A percentile compares a stretch with the other conserved stretches of the same genome.
These are phyloP conservation scores for Entomortierella chlamydospora DNA, from an alignment of 192 early-diverging fungal genomes.

Conservation along the genomic window DNA sequence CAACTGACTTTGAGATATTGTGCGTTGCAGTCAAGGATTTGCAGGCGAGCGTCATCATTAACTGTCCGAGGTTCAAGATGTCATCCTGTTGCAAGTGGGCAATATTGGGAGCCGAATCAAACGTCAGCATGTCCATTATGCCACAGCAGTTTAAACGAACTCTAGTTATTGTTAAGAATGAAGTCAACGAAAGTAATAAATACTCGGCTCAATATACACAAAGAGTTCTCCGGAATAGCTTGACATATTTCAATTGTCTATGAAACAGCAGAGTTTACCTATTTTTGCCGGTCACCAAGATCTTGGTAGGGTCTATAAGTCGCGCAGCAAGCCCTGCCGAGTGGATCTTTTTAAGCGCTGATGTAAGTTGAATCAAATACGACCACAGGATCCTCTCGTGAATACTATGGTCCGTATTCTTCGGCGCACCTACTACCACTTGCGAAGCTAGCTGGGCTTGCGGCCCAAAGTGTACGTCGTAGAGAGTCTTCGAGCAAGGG, in stretches of 20 bases:
- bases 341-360: constrained; percentile 87
- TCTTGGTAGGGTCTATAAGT: constrained; percentile 83
- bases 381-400: constrained; percentile 84
- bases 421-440: constrained; percentile 46
- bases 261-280: constrained; percentile 54
- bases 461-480: constrained; percentile 73
- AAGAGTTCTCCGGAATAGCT: too few species aligned
- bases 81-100: constrained; percentile 83
- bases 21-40: constrained; percentile 74
- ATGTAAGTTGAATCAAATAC: constrained; percentile 81
- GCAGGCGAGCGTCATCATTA: constrained; percentile 83
- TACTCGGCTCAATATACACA: too few species aligned
- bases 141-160: constrained; percentile 80
- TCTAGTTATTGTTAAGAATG: constrained; percentile 39
- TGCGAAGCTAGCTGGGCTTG: constrained; percentile 58
- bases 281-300: constrained; percentile 87
- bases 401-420: constrained; percentile 56
- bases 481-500: constrained; percentile 81
- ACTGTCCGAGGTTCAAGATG: constrained; percentile 81
- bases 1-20: constrained; percentile 81
- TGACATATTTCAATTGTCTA: neutral
- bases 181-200: too few species aligned
- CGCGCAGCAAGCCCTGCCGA: constrained; percentile 82
- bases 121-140: constrained; percentile 78
- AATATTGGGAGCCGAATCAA: constrained; percentile 74